These are phyloP conservation scores for Barnettozyma botsteinii DNA, from an alignment of 805 yeast genomes.

Conservation along the genomic window DNA sequence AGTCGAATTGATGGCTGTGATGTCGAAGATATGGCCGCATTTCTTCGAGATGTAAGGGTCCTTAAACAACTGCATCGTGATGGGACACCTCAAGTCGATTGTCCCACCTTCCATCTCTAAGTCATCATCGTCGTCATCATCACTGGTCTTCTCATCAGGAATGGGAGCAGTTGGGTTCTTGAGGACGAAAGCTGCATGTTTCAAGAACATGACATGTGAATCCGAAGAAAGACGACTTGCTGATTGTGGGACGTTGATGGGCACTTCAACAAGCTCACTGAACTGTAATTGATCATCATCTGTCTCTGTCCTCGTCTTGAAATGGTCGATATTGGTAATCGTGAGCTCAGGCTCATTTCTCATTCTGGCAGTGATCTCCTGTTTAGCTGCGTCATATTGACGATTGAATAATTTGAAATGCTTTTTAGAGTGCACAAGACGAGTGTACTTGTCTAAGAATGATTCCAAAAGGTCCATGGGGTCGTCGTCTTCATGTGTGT, in stretches of 20 bases:
- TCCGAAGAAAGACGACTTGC: background rate
- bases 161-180: slow-evolving; percentile 57
- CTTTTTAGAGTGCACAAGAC: slow-evolving; percentile 12
- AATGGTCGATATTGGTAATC: slow-evolving; percentile 10
- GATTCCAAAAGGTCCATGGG: slow-evolving; percentile 1
- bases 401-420: slow-evolving; percentile 12
- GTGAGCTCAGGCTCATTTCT: slow-evolving; percentile 13
- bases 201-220: slow-evolving; percentile 22
- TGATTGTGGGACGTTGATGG: background rate
- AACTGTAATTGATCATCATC: background rate
- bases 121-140: slow-evolving; percentile 60
- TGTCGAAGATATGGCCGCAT: slow-evolving; percentile 64
- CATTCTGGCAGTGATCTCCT: slow-evolving; percentile 1
- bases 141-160: slow-evolving; percentile 37
- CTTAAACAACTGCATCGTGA: slow-evolving; percentile 46
- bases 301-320: background rate
- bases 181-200: slow-evolving; percentile 42
- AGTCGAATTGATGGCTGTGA: slow-evolving; percentile 36
- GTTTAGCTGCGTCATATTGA: slow-evolving; percentile 14
- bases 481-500: slow-evolving; percentile 1
- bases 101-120: slow-evolving; percentile 64
- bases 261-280: slow-evolving; percentile 2
- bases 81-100: slow-evolving; percentile 63
- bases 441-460: slow-evolving; percentile 15
- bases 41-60: slow-evolving; percentile 48